These are phyloP conservation scores for Closterium sp. DNA, from an alignment of 139 green algal genomes.

Conservation along the genomic window DNA sequence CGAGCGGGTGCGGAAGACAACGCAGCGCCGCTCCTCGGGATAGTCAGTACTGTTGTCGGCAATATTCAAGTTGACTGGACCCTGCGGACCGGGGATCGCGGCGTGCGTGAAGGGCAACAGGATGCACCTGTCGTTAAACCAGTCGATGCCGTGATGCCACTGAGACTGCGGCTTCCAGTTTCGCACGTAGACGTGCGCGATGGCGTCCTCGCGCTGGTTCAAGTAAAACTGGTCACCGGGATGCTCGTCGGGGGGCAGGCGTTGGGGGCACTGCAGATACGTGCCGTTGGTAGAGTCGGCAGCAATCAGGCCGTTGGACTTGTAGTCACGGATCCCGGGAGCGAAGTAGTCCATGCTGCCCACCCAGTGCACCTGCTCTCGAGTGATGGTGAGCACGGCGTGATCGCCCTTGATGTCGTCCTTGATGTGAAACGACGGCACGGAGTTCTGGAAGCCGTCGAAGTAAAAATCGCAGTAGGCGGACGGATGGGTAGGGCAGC, in stretches of 20 bases:
- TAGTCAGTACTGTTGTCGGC: background rate
- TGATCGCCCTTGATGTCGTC: background rate
- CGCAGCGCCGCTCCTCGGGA: background rate
- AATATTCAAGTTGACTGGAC: background rate
- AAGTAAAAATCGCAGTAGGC: constrained; percentile 9
- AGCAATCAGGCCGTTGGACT: background rate
- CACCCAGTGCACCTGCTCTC: background rate
- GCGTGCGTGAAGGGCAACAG: background rate
- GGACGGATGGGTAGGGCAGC: background rate
- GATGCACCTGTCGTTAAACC: background rate
- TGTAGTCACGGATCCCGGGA: background rate
- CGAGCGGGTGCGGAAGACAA: background rate
- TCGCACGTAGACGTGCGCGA: background rate
- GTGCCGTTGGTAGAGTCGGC: background rate
- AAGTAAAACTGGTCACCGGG: background rate
- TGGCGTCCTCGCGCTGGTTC: background rate
- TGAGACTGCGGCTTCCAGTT: background rate
- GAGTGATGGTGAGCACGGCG: background rate
- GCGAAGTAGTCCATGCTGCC: background rate
- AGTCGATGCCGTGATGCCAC: constrained; percentile 4
- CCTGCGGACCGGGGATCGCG: background rate
- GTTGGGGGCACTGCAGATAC: background rate
- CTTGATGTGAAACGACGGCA: background rate
- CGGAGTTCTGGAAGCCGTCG: constrained; percentile 3
- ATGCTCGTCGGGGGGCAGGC: background rate